A percentile compares a stretch with the other conserved stretches of the same genome.
Conservation (phyloP, 768 basidiomycete genomes). For the Calocybe indica region DNA sequence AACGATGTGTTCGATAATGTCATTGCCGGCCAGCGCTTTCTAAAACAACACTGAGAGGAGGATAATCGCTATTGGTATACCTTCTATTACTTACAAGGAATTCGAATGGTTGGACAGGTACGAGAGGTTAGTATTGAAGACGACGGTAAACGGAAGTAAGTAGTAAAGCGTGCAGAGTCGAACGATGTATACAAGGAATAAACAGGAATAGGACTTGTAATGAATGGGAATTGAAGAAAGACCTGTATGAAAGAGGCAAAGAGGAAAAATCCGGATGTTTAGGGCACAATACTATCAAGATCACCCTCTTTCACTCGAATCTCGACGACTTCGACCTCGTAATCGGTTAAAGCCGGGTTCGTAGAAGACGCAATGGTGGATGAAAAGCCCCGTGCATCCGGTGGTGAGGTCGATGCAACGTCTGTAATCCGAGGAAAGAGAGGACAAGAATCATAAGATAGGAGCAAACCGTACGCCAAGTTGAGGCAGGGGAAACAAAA, state of each 20-base stretch:
- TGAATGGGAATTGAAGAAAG: background rate
- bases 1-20: no score
- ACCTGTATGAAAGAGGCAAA: background rate
- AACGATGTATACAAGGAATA: no score
- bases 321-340: conserved; percentile 84
- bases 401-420: conserved; percentile 79
- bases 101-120: no score
- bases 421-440: conserved; percentile 35
- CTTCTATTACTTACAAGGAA: no score
- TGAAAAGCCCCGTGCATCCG: conserved; percentile 59
- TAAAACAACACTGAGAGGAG: no score
- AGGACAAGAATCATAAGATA: background rate
- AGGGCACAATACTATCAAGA: conserved; percentile 70
- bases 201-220: no score
- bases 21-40: no score
- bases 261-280: conserved; percentile 11
- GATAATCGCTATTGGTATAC: no score
- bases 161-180: no score
- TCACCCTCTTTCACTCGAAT: conserved; percentile 80
- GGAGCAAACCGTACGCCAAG: no score
- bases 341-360: conserved; percentile 62
- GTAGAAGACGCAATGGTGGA: conserved; percentile 66
- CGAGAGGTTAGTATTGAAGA: no score
- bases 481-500: conserved; percentile 1
- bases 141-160: no score